A percentile compares a stretch with the other conserved stretches of the same genome.
phyloP scores from a whole-genome alignment of 257 asterid genomes.

The Fraxinus anomala region DNA sequence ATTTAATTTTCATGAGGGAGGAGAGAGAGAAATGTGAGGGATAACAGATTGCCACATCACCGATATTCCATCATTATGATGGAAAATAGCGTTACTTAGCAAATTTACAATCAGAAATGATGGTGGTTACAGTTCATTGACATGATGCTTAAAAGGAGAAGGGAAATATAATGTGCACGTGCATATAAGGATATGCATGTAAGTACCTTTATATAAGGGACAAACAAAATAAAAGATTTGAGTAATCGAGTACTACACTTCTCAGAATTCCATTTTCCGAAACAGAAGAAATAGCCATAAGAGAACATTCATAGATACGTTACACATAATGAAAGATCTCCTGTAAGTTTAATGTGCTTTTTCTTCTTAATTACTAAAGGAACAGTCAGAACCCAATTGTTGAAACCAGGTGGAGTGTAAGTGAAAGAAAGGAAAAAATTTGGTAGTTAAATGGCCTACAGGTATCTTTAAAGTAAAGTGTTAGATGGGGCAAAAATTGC shows the following conservation, averaged over 20 bases:
- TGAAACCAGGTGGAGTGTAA: background rate
- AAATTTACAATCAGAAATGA: constrained; percentile 7
- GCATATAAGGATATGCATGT: constrained; percentile 1
- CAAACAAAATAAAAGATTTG: background rate
- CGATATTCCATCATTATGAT: too few relatives aligned
- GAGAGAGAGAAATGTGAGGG: too few relatives aligned
- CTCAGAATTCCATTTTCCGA: background rate
- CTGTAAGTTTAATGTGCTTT: background rate
- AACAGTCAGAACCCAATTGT: background rate
- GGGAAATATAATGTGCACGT: background rate
- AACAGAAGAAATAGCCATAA: background rate
- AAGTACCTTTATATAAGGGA: background rate
- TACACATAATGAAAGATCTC: background rate
- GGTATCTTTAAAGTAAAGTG: background rate
- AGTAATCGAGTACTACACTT: background rate
- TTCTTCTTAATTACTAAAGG: background rate
- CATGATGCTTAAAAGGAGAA: background rate
- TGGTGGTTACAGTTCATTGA: background rate
- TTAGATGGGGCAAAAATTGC: background rate
- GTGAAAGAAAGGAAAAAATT: background rate
- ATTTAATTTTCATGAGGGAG: too few relatives aligned
- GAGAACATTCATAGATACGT: background rate
- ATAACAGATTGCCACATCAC: too few relatives aligned
- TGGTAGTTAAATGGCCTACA: background rate
- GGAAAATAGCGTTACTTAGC: background rate